Evolutionary conservation across 2,329 filamentous ascomycete species (phyloP).

Genomic region (Ascochyta pisi): DNA sequence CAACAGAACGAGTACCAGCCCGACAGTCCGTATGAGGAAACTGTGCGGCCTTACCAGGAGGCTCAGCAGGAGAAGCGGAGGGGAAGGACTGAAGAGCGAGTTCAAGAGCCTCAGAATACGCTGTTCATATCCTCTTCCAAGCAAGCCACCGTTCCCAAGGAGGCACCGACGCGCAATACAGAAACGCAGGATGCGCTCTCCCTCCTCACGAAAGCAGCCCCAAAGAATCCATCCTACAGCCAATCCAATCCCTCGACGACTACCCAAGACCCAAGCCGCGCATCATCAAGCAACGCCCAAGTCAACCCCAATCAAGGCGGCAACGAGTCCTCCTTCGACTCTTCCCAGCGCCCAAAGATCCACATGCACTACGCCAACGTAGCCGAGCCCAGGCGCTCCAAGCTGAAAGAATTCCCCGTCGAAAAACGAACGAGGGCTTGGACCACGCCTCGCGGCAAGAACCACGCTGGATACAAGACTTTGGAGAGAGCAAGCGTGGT

Average conservation of each 20-base stretch:
- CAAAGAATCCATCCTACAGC: not conserved
- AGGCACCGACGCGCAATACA: not conserved
- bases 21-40: no score
- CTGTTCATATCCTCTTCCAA: not conserved
- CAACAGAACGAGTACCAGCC: no score
- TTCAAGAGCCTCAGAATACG: not conserved
- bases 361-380: not conserved
- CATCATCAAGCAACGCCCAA: not conserved
- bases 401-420: not conserved
- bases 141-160: not conserved
- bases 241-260: not conserved
- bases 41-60: no score
- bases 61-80: not conserved
- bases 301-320: not conserved
- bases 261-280: not conserved
- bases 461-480: not conserved
- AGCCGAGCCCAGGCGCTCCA: not conserved
- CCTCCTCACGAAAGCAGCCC: not conserved
- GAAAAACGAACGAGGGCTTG: not conserved
- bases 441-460: not conserved
- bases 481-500: not conserved
- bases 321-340: no score
- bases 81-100: not conserved
- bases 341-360: not conserved
- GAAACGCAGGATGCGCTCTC: not conserved